Base-by-base conservation (phyloP, 345 rosid species). In the Moricandia moricandioides region DNA sequence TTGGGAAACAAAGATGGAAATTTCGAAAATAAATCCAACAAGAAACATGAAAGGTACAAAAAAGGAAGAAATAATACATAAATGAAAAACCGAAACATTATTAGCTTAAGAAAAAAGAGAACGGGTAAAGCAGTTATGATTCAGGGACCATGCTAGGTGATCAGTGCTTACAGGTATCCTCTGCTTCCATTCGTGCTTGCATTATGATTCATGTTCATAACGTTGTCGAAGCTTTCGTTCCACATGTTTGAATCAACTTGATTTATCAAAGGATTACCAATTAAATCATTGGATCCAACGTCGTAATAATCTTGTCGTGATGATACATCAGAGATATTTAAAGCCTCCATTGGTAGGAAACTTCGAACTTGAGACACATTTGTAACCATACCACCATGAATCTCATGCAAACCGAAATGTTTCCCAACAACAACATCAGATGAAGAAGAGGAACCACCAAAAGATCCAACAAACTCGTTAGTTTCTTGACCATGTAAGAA, bases 251-350 rank as follows among this genome's bases (percentile, higher is more conserved):
- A 52, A 12, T 43, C 55, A 16, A 40, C 55, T 40, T 37, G 54
- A 13, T 77, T 70, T 8, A 70, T 45, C 4, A 70, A 57, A 21
- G 71, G 67, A 71, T 56, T 56, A 57, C 17, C 62, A 13, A 60
- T 29, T 24, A 71, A 37, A 51, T 66, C 47, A 78, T 37, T 71
- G 14, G 67, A 26, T 13, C 73, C 69, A 66, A 35, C 51, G 13
- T 67, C 30, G 6, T 8, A 17, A 67, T 29, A 65, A 8, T 27
- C 27, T 49, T 47, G 56, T 5, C 18, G 61, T 17, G 10, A 35
- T 0, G 49, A 33, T 0, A 8, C 45, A 0, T 58, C 47, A 65
- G 49, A 9, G 13, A 60, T 37, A 51, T 67, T 18, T 4, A 52
- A 51, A 7, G 8, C 12, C 7, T 51, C 49, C 66, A 78, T 31